These are phyloP conservation scores for Agaricus blazei DNA, from an alignment of 768 basidiomycete species.

Conservation along the genomic window DNA sequence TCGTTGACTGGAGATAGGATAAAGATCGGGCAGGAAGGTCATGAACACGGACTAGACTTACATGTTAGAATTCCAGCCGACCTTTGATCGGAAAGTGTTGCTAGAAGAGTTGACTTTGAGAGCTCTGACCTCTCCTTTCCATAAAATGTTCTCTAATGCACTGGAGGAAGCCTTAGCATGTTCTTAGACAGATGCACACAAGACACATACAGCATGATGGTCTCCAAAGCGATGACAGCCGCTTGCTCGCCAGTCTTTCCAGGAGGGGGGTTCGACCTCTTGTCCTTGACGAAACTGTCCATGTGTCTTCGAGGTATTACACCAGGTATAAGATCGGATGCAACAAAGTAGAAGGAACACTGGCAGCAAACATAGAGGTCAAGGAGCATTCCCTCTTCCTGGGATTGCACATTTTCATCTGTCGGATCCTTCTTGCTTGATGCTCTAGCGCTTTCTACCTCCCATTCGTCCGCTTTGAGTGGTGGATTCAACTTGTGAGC, in stretches of 20 bases:
- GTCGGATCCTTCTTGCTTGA: constrained; percentile 37
- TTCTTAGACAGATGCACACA: not conserved
- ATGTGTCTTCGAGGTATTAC: constrained; percentile 60
- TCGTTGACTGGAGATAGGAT: constrained; percentile 28
- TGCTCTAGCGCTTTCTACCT: constrained; percentile 44
- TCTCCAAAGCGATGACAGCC: constrained; percentile 58
- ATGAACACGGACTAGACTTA: constrained; percentile 29
- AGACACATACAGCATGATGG: constrained; percentile 54
- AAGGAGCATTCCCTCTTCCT: constrained; percentile 49
- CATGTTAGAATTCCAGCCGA: constrained; percentile 63
- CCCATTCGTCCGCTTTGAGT: constrained; percentile 56
- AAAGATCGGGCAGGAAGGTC: not conserved
- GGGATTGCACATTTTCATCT: constrained; percentile 31
- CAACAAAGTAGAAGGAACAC: constrained; percentile 70
- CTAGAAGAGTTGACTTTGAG: constrained; percentile 43
- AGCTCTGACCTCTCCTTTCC: constrained; percentile 60
- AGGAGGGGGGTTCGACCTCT: constrained; percentile 47
- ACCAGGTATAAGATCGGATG: constrained; percentile 66
- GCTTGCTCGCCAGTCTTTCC: constrained; percentile 53
- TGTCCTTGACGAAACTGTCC: constrained; percentile 62
- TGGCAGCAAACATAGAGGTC: constrained; percentile 85
- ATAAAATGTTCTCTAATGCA: constrained; percentile 70
- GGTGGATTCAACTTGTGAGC: constrained; percentile 63
- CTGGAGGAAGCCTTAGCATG: constrained; percentile 27
- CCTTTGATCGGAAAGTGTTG: constrained; percentile 50